Percentiles rank a stretch among this genome's conserved stretches.
phyloP scores from a whole-genome alignment of 2,329 filamentous ascomycete species.

The Colletotrichum caudatum region DNA sequence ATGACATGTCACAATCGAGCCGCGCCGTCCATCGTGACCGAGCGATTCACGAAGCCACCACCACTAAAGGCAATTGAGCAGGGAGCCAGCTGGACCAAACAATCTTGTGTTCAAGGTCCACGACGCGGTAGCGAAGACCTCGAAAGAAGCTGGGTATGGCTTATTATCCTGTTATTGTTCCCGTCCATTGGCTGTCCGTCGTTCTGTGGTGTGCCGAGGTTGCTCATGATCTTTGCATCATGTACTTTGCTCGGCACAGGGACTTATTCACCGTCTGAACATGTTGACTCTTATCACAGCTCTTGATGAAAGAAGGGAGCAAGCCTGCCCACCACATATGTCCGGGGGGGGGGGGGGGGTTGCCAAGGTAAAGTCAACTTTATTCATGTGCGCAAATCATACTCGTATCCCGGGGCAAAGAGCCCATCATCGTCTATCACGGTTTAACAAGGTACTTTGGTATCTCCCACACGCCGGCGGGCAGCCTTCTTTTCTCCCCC shows the following conservation, averaged over 20 bases:
- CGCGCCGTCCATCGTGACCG: not conserved
- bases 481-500: slow-evolving; percentile 19
- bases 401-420: slow-evolving; percentile 32
- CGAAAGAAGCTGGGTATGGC: not conserved
- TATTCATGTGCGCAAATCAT: slow-evolving; percentile 39
- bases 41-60: not conserved
- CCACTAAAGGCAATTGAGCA: not conserved
- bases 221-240: not conserved
- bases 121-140: slow-evolving; percentile 48
- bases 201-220: not conserved
- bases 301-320: not conserved
- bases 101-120: not conserved
- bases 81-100: not conserved
- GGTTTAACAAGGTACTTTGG: slow-evolving; percentile 40
- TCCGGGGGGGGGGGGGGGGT: too few species aligned
- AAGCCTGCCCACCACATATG: too few species aligned
- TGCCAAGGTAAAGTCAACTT: slow-evolving; percentile 17
- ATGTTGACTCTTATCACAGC: too few species aligned
- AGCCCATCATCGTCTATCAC: slow-evolving; percentile 39
- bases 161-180: slow-evolving; percentile 60
- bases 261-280: not conserved
- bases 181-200: slow-evolving; percentile 59
- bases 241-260: not conserved
- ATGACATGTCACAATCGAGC: not conserved
- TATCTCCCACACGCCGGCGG: slow-evolving; percentile 35